A percentile compares a stretch with the other conserved stretches of the same genome.
These are phyloP conservation scores for Emergomyces pasteurianus DNA, from an alignment of 2,329 filamentous ascomycete species.

Conservation along the genomic window DNA sequence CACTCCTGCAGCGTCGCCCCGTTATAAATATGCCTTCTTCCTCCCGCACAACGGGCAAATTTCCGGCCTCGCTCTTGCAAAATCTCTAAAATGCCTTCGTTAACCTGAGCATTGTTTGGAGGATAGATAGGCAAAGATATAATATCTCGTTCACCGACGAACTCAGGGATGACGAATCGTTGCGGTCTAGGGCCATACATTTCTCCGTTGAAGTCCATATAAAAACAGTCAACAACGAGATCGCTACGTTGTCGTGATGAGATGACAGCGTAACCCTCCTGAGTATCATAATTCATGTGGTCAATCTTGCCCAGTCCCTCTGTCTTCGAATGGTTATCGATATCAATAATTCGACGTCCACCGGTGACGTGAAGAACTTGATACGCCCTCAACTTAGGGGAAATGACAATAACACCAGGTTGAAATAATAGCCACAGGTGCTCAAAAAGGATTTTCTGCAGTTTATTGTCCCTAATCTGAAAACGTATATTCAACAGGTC, in stretches of 20 bases:
- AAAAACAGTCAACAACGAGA: neutral
- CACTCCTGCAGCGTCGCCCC: neutral
- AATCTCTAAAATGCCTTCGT: neutral
- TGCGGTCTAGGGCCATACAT: neutral
- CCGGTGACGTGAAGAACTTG: neutral
- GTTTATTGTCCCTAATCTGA: neutral
- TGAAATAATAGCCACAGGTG: neutral
- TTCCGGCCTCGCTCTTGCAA: neutral
- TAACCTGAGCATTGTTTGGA: neutral
- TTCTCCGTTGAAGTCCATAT: neutral
- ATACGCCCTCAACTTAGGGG: neutral
- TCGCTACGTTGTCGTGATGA: neutral
- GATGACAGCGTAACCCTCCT: neutral
- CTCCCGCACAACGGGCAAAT: neutral
- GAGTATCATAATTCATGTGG: neutral
- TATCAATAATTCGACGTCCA: neutral
- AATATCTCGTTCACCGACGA: neutral
- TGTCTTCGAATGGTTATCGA: neutral
- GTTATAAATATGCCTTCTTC: neutral
- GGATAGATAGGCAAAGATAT: neutral
- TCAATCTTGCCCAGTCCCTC: neutral
- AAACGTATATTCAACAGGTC: neutral
- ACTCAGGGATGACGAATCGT: neutral
- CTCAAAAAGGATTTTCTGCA: neutral
- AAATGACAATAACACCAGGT: neutral